phyloP scores from a whole-genome alignment of 495 filamentous ascomycete genomes.

The Sordaria brevicollis region DNA sequence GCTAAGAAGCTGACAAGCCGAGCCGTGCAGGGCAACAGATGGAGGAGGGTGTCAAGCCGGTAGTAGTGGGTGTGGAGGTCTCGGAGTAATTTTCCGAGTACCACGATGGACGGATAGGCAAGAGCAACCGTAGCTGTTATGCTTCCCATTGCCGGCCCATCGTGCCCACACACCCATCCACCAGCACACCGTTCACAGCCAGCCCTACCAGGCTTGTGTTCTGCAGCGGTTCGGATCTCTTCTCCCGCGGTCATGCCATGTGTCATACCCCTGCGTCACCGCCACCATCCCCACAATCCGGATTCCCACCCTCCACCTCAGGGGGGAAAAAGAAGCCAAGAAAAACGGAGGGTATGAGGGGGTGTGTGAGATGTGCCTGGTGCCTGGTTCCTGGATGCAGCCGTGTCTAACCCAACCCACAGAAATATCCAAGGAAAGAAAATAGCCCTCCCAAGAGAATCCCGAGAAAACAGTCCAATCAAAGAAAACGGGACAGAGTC shows the following conservation, averaged over 20 bases:
- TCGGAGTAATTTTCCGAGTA: not conserved
- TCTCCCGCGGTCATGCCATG: not conserved
- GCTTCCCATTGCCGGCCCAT: not conserved
- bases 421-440: not conserved
- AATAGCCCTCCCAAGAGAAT: not conserved
- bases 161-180: slow-evolving; percentile 10
- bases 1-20: not conserved
- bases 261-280: not conserved
- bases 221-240: not conserved
- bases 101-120: not conserved
- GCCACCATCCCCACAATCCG: not conserved
- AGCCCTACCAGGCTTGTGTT: slow-evolving; percentile 11
- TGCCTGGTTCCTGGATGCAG: not conserved
- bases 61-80: not conserved
- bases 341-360: not conserved
- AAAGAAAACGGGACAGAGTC: slow-evolving; percentile 1
- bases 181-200: slow-evolving; percentile 6
- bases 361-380: not conserved
- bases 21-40: not conserved
- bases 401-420: not conserved
- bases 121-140: not conserved
- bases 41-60: not conserved
- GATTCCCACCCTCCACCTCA: not conserved
- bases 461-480: not conserved
- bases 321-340: not conserved